These are phyloP conservation scores for Chaetomium globosum DNA, from an alignment of 2,329 filamentous ascomycete species.

Conservation along the genomic window DNA sequence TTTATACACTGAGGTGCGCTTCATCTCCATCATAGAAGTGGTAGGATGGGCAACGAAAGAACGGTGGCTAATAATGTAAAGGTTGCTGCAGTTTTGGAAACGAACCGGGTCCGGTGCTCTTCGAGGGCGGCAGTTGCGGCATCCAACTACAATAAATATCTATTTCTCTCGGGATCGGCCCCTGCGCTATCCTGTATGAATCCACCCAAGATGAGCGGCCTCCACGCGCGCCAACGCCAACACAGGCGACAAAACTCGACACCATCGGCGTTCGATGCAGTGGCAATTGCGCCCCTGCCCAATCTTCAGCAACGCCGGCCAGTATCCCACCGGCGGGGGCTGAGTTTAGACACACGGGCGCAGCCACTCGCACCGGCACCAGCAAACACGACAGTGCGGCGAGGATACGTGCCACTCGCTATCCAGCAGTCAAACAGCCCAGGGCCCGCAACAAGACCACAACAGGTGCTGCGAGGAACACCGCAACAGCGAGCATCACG, in stretches of 20 bases:
- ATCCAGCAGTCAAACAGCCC: slow-evolving; percentile 56
- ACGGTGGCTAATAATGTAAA: slow-evolving; percentile 18
- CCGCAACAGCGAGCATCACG: slow-evolving; percentile 84
- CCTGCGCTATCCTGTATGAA: slow-evolving; percentile 42
- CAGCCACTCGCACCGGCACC: slow-evolving; percentile 50
- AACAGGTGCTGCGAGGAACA: slow-evolving; percentile 86
- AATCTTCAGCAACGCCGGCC: slow-evolving; percentile 50
- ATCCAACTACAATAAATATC: slow-evolving; percentile 37
- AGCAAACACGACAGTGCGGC: slow-evolving; percentile 41
- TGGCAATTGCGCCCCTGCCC: slow-evolving; percentile 68
- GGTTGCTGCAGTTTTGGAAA: slow-evolving; percentile 39
- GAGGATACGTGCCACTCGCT: slow-evolving; percentile 58
- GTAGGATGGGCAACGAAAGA: background rate
- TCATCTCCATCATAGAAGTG: background rate
- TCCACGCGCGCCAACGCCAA: slow-evolving; percentile 72
- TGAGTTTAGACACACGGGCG: slow-evolving; percentile 77
- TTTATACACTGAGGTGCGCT: slow-evolving; percentile 77
- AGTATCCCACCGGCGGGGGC: slow-evolving; percentile 73
- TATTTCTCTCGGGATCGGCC: slow-evolving; percentile 38
- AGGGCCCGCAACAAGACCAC: slow-evolving; percentile 62
- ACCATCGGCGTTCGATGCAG: slow-evolving; percentile 74
- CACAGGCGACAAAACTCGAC: slow-evolving; percentile 90
- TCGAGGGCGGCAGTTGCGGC: slow-evolving; percentile 48
- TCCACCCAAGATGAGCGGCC: slow-evolving; percentile 62
- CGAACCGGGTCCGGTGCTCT: slow-evolving; percentile 49